Base-by-base conservation (phyloP, 805 yeast species). In the Saturnispora gosingensis region DNA sequence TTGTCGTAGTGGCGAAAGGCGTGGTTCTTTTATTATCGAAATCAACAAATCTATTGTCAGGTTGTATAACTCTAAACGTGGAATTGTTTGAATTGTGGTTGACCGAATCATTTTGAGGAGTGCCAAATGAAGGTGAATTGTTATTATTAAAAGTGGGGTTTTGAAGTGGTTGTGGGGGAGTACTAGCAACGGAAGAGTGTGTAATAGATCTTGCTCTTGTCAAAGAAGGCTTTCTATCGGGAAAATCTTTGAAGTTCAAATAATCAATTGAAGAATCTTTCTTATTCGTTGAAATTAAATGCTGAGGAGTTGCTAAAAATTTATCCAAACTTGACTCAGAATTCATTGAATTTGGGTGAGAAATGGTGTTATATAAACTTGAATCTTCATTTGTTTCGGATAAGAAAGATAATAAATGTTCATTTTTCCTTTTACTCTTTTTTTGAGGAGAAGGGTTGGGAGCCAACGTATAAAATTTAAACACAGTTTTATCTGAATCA, bases 21-120 rank as follows among this genome's bases (percentile, higher is more conserved):
- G 95, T 83, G 45, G 79, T 80, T 43, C 96, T 69, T 48, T 88
- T 73, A 58, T 84, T 80, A 59, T 88, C 93, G 61, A 88, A 88
- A 64, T 89, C 89, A 54, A 87, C 87, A 59, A 85, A 95, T 34
- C 76, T 71, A 13, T 76, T 78, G n/a, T 77, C 80, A 24, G 79
- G 77, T 32, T 90, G 68, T 8, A 88, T 75, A 1, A 88, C 82
- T 53, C 83, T 74, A 62, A 88, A 87, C 0, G 88, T 50, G 4
- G 48, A 44, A 11, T 32, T 38, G 9, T 28, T 38, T 16, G 36
- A 24, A n/a, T 32, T 43, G n/a, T 49, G 46, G 15, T 49, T 40
- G 15, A 18, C 18, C 32, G 53, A 42, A n/a, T 43, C 47, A 18
- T 20, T 27, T 7, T 38, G 42, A 18, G 3, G 10, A 38, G 42